A percentile compares a stretch with the other conserved stretches of the same genome.
phyloP scores from a whole-genome alignment of 1,284 basidiomycete genomes.

The Phlebopus sp. region DNA sequence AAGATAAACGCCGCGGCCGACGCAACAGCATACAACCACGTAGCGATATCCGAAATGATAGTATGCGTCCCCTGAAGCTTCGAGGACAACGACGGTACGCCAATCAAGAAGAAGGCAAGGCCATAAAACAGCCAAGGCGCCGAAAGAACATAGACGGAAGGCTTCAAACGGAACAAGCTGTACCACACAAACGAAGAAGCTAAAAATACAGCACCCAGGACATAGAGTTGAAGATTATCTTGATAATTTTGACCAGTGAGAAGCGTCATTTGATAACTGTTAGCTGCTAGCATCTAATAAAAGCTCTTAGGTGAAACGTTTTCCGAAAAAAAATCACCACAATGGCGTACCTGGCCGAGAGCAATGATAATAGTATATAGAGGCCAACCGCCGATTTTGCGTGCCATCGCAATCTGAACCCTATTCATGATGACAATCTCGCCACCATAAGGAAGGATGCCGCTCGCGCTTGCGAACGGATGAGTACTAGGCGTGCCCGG shows the following conservation, averaged over 20 bases:
- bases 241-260: slow-evolving; percentile 84
- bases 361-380: slow-evolving; percentile 87
- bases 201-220: slow-evolving; percentile 83
- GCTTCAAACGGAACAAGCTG: slow-evolving; percentile 83
- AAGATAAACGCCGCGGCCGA: slow-evolving; percentile 88
- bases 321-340: slow-evolving; percentile 6
- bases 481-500: slow-evolving; percentile 55
- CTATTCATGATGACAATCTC: slow-evolving; percentile 71
- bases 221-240: slow-evolving; percentile 80
- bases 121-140: slow-evolving; percentile 88
- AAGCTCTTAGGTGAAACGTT: slow-evolving; percentile 6
- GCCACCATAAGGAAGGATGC: slow-evolving; percentile 51
- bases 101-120: slow-evolving; percentile 87
- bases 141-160: slow-evolving; percentile 83
- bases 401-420: slow-evolving; percentile 77
- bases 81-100: slow-evolving; percentile 72
- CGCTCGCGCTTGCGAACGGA: slow-evolving; percentile 51
- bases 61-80: slow-evolving; percentile 62
- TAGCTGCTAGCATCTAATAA: slow-evolving; percentile 71
- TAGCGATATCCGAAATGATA: slow-evolving; percentile 72
- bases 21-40: slow-evolving; percentile 86
- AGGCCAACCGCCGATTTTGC: slow-evolving; percentile 81
- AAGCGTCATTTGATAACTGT: slow-evolving; percentile 93
- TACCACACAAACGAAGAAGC: slow-evolving; percentile 87
- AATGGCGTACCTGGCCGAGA: slow-evolving; percentile 63